These are phyloP conservation scores for Prillingera fragicola DNA, from an alignment of 1,284 basidiomycete species.

Conservation along the genomic window DNA sequence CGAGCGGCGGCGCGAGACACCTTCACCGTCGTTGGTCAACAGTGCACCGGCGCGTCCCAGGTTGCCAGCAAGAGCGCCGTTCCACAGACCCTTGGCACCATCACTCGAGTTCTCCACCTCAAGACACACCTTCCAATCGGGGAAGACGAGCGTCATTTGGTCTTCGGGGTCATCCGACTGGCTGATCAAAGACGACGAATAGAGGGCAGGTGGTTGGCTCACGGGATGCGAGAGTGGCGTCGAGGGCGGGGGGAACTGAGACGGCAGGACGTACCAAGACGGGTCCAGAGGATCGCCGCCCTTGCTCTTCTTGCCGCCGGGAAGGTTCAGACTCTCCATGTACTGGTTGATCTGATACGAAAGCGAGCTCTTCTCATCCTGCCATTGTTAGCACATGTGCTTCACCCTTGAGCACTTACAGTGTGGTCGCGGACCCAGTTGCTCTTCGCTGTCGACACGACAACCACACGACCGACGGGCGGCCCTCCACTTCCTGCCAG, in stretches of 20 bases:
- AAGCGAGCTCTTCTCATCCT: slow-evolving; percentile 59
- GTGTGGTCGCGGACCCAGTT: slow-evolving; percentile 79
- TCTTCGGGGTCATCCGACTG: slow-evolving; percentile 62
- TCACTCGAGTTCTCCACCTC: slow-evolving; percentile 59
- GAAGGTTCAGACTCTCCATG: slow-evolving; percentile 16
- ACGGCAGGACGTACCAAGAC: slow-evolving; percentile 31
- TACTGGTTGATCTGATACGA: slow-evolving; percentile 56
- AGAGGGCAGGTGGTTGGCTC: slow-evolving; percentile 52
- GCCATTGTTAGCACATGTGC: background rate
- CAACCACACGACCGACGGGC: slow-evolving; percentile 69
- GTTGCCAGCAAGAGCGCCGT: slow-evolving; percentile 57
- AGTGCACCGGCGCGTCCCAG: slow-evolving; percentile 41
- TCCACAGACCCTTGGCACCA: slow-evolving; percentile 67
- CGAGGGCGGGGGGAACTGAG: slow-evolving; percentile 28
- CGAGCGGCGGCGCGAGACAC: slow-evolving; percentile 51
- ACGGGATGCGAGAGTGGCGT: slow-evolving; percentile 18
- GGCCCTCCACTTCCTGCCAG: slow-evolving; percentile 77
- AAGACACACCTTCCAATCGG: slow-evolving; percentile 76
- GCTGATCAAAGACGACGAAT: slow-evolving; percentile 75
- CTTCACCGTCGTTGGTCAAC: slow-evolving; percentile 21
- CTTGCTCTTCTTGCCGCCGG: slow-evolving; percentile 16
- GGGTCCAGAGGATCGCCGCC: slow-evolving; percentile 11
- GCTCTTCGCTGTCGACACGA: slow-evolving; percentile 80
- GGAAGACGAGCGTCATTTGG: slow-evolving; percentile 72
- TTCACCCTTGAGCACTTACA: slow-evolving; percentile 16